These are phyloP conservation scores for Oldenlandia corymbosa DNA, from an alignment of 257 asterid species.

Conservation along the genomic window DNA sequence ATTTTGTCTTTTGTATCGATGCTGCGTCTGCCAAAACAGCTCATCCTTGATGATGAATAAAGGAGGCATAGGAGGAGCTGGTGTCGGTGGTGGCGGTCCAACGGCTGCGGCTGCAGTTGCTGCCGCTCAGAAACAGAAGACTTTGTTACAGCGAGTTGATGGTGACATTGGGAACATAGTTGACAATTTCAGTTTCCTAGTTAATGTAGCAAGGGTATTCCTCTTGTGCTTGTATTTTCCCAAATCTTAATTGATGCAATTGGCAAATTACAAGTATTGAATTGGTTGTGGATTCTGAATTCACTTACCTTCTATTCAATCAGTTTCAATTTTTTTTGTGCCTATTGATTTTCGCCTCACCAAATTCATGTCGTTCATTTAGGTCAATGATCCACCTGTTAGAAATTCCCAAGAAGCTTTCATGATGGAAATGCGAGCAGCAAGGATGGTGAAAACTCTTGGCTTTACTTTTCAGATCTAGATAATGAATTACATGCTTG, in stretches of 20 bases:
- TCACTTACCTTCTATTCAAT: not conserved
- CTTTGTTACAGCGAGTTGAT: constrained; percentile 75
- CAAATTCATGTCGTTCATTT: not conserved
- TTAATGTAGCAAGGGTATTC: constrained; percentile 71
- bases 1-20: not conserved
- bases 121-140: constrained; percentile 82
- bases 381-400: constrained; percentile 57
- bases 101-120: constrained; percentile 68
- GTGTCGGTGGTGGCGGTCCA: constrained; percentile 58
- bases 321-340: not conserved
- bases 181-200: constrained; percentile 71
- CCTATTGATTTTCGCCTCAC: not conserved
- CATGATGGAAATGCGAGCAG: constrained; percentile 95
- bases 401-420: constrained; percentile 86
- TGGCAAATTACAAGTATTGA: too few relatives aligned
- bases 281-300: not conserved
- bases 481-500: not conserved
- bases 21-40: not conserved
- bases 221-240: too few relatives aligned
- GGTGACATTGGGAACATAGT: constrained; percentile 72
- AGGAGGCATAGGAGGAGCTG: constrained; percentile 42
- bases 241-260: not conserved
- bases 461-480: not conserved
- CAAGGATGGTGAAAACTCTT: constrained; percentile 55
- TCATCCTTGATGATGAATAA: constrained; percentile 47